These are phyloP conservation scores for Globisporangium middletonii DNA, from an alignment of 352 stramenopile species.

Conservation along the genomic window DNA sequence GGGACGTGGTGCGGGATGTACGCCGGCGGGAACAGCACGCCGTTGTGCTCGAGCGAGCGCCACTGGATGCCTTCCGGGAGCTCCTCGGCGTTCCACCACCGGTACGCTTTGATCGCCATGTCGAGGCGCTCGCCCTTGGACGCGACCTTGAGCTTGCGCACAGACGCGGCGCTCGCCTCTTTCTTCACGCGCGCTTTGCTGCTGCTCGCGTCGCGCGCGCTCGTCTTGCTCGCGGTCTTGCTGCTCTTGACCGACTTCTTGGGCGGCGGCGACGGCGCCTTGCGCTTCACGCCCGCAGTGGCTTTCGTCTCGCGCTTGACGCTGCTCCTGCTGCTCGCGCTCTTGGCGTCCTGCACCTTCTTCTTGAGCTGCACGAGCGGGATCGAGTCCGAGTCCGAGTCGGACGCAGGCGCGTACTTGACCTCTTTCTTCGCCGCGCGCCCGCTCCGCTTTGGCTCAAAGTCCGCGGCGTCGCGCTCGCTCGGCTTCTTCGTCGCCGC, in stretches of 20 bases:
- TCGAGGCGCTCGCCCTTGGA: conserved; percentile 92
- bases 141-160: conserved; percentile 91
- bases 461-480: conserved; percentile 14
- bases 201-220: conserved; percentile 19
- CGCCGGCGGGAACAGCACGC: conserved; percentile 94
- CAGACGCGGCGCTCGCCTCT: conserved; percentile 20
- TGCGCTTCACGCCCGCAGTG: conserved; percentile 44
- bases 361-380: conserved; percentile 85
- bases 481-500: conserved; percentile 16
- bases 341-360: conserved; percentile 9
- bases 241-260: conserved; percentile 30
- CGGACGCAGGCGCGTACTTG: conserved; percentile 29
- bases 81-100: conserved; percentile 98
- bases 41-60: conserved; percentile 99
- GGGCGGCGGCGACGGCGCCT: conserved; percentile 18
- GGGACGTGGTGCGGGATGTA: conserved; percentile 96
- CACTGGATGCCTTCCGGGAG: conserved; percentile 95
- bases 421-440: conserved; percentile 24
- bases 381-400: conserved; percentile 76
- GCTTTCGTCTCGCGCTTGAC: conserved; percentile 7
- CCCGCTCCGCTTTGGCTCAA: conserved; percentile 11
- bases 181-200: conserved; percentile 36
- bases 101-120: conserved; percentile 97
- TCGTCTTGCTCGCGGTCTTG: conserved; percentile 40
- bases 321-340: conserved; percentile 3